Conservation (phyloP, 2,329 filamentous ascomycete species). For the Ploettnerulaceae sp. region DNA sequence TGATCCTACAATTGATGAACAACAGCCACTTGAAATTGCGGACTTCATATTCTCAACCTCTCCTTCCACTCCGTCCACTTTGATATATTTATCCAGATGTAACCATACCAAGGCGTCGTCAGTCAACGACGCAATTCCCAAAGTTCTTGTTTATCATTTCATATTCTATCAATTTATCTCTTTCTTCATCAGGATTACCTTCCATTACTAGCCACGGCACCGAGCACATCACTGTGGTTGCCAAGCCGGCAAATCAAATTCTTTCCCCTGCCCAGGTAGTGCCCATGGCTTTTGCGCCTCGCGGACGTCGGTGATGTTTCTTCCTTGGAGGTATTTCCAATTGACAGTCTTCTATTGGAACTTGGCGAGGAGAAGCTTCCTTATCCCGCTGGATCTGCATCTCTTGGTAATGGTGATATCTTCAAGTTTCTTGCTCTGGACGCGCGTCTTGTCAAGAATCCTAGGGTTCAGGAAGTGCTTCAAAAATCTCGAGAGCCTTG, state of each 20-base stretch:
- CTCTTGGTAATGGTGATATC: background rate
- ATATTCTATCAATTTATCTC: background rate
- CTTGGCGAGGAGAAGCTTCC: constrained; percentile 1
- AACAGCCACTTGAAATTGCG: background rate
- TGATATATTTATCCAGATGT: background rate
- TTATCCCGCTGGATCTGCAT: constrained; percentile 2
- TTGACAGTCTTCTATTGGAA: background rate
- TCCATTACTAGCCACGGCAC: background rate
- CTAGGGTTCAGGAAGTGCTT: no score
- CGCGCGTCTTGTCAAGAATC: no score
- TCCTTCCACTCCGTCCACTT: background rate
- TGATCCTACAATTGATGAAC: no score
- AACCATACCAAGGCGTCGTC: background rate
- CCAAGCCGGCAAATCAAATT: background rate
- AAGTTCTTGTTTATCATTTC: background rate
- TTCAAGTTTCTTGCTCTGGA: background rate
- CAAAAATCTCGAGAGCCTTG: no score
- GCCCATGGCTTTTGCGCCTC: background rate
- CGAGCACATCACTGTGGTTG: background rate
- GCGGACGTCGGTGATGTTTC: no score
- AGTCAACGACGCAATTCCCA: background rate
- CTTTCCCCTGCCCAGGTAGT: background rate
- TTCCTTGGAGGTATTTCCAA: background rate
- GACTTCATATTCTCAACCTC: background rate
- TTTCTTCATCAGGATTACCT: background rate